Evolutionary conservation across 768 basidiomycete species (phyloP).

Genomic region (Amylocystis lapponica): DNA sequence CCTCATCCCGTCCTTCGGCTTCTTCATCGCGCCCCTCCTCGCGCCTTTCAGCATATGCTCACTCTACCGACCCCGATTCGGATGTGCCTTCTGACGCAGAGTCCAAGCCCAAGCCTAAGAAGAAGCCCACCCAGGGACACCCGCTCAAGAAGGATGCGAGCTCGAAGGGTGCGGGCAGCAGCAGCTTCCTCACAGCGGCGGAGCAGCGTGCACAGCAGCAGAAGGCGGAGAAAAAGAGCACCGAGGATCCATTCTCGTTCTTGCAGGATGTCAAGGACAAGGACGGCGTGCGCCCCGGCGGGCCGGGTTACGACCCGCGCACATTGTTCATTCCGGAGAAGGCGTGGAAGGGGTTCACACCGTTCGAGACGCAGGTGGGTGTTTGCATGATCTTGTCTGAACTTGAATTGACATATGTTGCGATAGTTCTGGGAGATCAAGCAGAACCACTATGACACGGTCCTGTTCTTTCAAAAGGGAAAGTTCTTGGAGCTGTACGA

Average conservation of each 20-base stretch:
- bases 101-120: conserved; percentile 31
- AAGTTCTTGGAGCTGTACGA: conserved; percentile 95
- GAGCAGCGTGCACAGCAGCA: conserved; percentile 69
- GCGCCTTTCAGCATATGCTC: conserved; percentile 26
- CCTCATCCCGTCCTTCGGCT: conserved; percentile 28
- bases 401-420: neutral
- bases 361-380: conserved; percentile 83
- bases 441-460: conserved; percentile 95
- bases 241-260: conserved; percentile 75
- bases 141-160: conserved; percentile 26
- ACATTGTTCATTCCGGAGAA: conserved; percentile 75
- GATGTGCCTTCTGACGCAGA: conserved; percentile 31
- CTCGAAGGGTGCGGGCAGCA: conserved; percentile 45
- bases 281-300: conserved; percentile 71
- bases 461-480: conserved; percentile 98
- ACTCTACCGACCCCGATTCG: too few species aligned
- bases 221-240: conserved; percentile 77
- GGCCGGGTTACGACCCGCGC: conserved; percentile 85
- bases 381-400: neutral
- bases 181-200: conserved; percentile 73
- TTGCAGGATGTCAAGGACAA: conserved; percentile 71
- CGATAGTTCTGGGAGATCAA: conserved; percentile 68
- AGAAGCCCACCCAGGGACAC: conserved; percentile 31
- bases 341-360: conserved; percentile 81
- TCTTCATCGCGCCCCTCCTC: conserved; percentile 27